Percentiles rank a stretch among this genome's conserved stretches.
Conservation (phyloP, 2,329 filamentous ascomycete genomes). For the Alternaria gansuensis region DNA sequence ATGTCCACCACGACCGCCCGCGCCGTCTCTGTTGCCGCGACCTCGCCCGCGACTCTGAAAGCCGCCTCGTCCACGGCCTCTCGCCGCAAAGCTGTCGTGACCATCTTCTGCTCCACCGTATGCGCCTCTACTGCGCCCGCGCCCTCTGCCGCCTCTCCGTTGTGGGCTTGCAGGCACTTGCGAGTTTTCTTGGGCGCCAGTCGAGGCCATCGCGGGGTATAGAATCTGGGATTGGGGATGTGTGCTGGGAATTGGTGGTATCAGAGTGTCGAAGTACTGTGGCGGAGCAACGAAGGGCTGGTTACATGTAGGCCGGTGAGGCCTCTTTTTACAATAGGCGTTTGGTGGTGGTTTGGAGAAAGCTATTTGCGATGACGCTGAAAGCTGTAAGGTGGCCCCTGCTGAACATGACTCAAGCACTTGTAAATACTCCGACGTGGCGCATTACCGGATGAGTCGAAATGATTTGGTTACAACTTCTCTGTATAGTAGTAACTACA, state of each 20-base stretch:
- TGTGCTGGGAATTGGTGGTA: constrained; percentile 8
- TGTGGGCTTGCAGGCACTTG: constrained; percentile 40
- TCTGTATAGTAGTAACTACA: background rate
- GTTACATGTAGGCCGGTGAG: constrained; percentile 25
- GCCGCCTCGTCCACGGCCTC: constrained; percentile 51
- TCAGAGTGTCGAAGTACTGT: background rate
- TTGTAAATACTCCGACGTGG: constrained; percentile 15
- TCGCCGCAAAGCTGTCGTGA: constrained; percentile 30
- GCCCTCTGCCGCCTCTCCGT: constrained; percentile 42
- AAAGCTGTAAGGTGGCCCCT: constrained; percentile 21
- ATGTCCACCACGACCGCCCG: constrained; percentile 38
- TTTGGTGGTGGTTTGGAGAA: constrained; percentile 29
- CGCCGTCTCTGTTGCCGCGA: constrained; percentile 47
- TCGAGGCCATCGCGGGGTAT: constrained; percentile 49
- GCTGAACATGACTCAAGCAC: constrained; percentile 28
- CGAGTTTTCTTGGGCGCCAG: constrained; percentile 35
- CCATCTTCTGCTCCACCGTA: constrained; percentile 31
- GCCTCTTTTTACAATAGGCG: constrained; percentile 29
- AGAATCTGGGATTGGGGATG: constrained; percentile 8
- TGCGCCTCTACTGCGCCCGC: constrained; percentile 44
- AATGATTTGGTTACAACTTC: constrained; percentile 21
- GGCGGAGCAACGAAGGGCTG: background rate
- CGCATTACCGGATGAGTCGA: constrained; percentile 37
- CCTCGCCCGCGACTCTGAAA: constrained; percentile 44
- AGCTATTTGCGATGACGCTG: constrained; percentile 36